Evolutionary conservation across 345 rosid genomes (phyloP).

Genomic region (Populus pruinosa): DNA sequence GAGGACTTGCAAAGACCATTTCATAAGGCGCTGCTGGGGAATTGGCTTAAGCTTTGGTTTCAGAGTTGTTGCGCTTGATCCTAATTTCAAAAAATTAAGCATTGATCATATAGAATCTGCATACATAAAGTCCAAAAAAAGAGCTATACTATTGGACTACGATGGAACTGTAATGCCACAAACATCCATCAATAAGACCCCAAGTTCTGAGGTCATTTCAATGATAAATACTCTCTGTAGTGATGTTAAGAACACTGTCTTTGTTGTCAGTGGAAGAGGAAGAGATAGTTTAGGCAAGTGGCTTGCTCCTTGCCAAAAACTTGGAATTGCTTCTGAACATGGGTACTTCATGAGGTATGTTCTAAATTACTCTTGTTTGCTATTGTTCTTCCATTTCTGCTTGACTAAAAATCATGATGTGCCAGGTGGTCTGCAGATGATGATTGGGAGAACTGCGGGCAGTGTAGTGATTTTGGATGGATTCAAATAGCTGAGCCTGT

Average conservation of each 20-base stretch:
- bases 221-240: slow-evolving; percentile 48
- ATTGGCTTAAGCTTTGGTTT: slow-evolving; percentile 73
- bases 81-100: slow-evolving; percentile 59
- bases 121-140: slow-evolving; percentile 51
- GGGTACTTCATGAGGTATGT: slow-evolving; percentile 63
- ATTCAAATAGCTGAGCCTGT: slow-evolving; percentile 66
- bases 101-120: slow-evolving; percentile 51
- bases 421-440: slow-evolving; percentile 48
- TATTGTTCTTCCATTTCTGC: not conserved
- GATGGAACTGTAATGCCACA: slow-evolving; percentile 77
- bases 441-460: slow-evolving; percentile 54
- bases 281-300: slow-evolving; percentile 58
- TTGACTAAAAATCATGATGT: slow-evolving; percentile 3
- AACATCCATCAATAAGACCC: slow-evolving; percentile 59
- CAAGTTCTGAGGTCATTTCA: slow-evolving; percentile 49
- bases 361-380: not conserved
- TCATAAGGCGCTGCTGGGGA: slow-evolving; percentile 70
- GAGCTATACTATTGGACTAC: slow-evolving; percentile 64
- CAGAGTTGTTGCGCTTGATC: slow-evolving; percentile 71
- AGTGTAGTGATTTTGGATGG: slow-evolving; percentile 60
- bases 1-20: slow-evolving; percentile 69
- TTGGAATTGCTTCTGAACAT: slow-evolving; percentile 74
- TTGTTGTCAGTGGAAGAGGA: slow-evolving; percentile 73
- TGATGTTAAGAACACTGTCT: slow-evolving; percentile 53
- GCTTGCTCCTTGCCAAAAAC: slow-evolving; percentile 57